Percentiles rank a stretch among this genome's conserved stretches.
These are phyloP conservation scores for Pseudocercospora macadamiae DNA, from an alignment of 2,329 filamentous ascomycete genomes.

Conservation along the genomic window DNA sequence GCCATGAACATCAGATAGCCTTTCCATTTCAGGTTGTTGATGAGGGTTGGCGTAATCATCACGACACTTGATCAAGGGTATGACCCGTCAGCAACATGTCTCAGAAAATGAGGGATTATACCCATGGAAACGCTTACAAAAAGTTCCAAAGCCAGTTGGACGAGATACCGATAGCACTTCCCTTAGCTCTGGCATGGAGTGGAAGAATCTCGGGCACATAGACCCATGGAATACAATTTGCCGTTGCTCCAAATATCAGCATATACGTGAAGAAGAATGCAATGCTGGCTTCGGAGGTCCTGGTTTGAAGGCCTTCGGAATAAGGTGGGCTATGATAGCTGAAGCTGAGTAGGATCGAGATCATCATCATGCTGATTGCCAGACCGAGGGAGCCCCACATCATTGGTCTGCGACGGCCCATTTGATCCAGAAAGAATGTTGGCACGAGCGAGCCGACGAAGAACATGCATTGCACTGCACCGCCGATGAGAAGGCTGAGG, in stretches of 20 bases:
- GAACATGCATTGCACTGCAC: conserved; percentile 48
- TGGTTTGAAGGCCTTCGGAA: conserved; percentile 39
- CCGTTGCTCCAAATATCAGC: conserved; percentile 43
- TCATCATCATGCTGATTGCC: conserved; percentile 45
- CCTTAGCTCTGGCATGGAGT: conserved; percentile 54
- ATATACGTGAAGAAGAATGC: conserved; percentile 55
- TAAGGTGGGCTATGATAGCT: conserved; percentile 31
- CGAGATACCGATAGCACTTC: conserved; percentile 53
- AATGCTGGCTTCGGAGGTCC: conserved; percentile 51
- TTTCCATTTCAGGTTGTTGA: conserved; percentile 49
- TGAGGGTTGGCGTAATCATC: conserved; percentile 44
- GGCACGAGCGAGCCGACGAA: conserved; percentile 50
- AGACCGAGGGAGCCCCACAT: conserved; percentile 40
- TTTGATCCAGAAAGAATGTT: conserved; percentile 50
- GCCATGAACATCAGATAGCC: conserved; percentile 58
- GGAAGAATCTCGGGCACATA: conserved; percentile 56
- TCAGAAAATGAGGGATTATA: no score
- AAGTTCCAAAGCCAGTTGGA: conserved; percentile 46
- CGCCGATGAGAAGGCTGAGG: conserved; percentile 51
- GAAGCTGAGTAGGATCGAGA: conserved; percentile 49
- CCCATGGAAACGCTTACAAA: conserved; percentile 34
- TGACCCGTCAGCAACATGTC: no score
- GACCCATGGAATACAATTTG: conserved; percentile 56
- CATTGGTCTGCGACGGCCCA: conserved; percentile 41
- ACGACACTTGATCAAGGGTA: no score